Evolutionary conservation across 2,329 filamentous ascomycete genomes (phyloP), one percentile per base, ranked within the genome.

Genomic region (Magnaporthiopsis poae): DNA sequence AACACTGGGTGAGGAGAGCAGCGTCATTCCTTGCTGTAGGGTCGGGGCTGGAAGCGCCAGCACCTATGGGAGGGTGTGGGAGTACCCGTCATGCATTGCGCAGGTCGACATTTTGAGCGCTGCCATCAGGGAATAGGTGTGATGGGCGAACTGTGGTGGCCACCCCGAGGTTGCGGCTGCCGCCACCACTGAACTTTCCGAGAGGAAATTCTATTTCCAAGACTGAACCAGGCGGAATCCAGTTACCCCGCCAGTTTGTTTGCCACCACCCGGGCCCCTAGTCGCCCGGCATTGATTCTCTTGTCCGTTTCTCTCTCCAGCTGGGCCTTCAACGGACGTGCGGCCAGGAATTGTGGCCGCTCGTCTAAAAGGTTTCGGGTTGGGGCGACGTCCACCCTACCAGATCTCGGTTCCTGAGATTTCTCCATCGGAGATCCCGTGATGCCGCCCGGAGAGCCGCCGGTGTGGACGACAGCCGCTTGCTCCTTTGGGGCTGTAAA

Each of bases 391-490:
- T n/a, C n/a, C 46, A n/a, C 9, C 46, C 46, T 56, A 56, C 46
- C 46, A 56, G 46, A 56, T 56, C 46, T 56, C 46, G 46, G 46
- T 2, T 56, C 18, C 46, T 25, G 18, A 25, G 46, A 56, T n/a
- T 11, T 11, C 46, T 21, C 21, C n/a, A 56, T 56, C 46, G 9
- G n/a, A 63, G 61, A 35, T 46, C 11, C 33, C 21, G 27, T 15
- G n/a, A 36, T 39, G 35, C 61, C 39, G 61, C 61, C 25, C 35
- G n/a, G 29, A n/a, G 35, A 63, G n/a, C 61, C 61, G 61, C 61
- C 35, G n/a, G 35, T 31, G 61, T 63, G 25, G 61, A 35, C n/a
- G 13, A 35, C 39, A 33, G 61, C 15, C 31, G 33, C 39, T 31
- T 21, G 39, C 61, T n/a, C 35, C 3, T 7, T 63, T n/a, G n/a